phyloP scores from a whole-genome alignment of 768 basidiomycete genomes.

The Tulasnella sp. region DNA sequence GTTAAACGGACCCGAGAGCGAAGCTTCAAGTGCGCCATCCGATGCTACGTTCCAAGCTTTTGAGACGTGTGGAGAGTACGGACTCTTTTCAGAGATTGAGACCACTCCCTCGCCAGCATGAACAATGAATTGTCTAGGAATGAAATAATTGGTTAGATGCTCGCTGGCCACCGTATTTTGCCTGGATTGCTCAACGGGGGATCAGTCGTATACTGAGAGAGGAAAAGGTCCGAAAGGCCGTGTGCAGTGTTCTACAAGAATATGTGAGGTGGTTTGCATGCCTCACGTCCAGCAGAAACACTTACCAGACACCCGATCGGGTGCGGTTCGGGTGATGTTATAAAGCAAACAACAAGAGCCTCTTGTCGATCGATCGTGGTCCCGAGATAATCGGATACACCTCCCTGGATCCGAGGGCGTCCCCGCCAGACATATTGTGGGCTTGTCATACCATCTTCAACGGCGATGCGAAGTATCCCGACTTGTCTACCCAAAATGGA shows the following conservation, averaged over 20 bases:
- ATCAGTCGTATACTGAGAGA: too few relatives aligned
- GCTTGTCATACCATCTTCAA: background rate
- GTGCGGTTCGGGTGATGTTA: background rate
- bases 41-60: background rate
- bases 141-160: too few relatives aligned
- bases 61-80: background rate
- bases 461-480: background rate
- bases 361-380: background rate
- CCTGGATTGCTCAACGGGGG: background rate
- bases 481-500: background rate
- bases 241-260: background rate
- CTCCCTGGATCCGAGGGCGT: background rate
- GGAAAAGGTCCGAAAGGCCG: background rate
- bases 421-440: background rate
- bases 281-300: background rate
- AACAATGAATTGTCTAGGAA: too few relatives aligned
- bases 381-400: background rate
- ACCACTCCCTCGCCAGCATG: background rate
- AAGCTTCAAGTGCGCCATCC: background rate
- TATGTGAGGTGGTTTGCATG: background rate
- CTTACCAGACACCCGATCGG: background rate
- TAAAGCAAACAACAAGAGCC: background rate
- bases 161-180: too few relatives aligned
- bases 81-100: background rate
- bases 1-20: background rate